Evolutionary conservation across 345 rosid species (phyloP).

Genomic region (Theobroma cacao): DNA sequence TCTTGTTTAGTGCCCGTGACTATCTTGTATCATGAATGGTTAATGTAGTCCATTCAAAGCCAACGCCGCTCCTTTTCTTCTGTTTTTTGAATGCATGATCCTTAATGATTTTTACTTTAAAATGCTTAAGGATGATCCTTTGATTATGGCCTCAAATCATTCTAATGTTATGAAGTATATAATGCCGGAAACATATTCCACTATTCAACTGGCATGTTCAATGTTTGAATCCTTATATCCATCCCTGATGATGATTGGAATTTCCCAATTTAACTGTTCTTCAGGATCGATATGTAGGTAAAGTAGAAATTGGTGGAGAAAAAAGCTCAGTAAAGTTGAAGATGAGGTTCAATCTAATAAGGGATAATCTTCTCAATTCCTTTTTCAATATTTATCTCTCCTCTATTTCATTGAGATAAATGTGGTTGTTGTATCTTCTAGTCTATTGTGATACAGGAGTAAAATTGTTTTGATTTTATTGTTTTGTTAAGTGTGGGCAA

Average conservation of each 20-base stretch:
- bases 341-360: conserved; percentile 47
- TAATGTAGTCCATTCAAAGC: neutral
- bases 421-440: conserved; percentile 2
- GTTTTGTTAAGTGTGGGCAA: conserved; percentile 82
- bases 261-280: conserved; percentile 35
- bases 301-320: conserved; percentile 59
- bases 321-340: conserved; percentile 52
- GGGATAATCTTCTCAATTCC: conserved; percentile 33
- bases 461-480: conserved; percentile 19
- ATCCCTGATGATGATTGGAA: conserved; percentile 10
- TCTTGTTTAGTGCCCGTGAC: neutral
- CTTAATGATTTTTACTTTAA: neutral
- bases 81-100: neutral
- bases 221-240: conserved; percentile 18
- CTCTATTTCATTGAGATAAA: conserved; percentile 3
- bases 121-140: neutral
- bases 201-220: conserved; percentile 11
- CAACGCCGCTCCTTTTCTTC: neutral
- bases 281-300: conserved; percentile 51
- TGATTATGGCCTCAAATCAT: neutral
- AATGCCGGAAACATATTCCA: conserved; percentile 4
- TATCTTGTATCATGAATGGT: neutral
- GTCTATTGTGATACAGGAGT: conserved; percentile 2
- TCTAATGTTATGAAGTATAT: neutral
- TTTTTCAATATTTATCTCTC: conserved; percentile 7